A percentile compares a stretch with the other conserved stretches of the same genome.
Evolutionary conservation across 2,329 filamentous ascomycete genomes (phyloP).

Genomic region (Pyrenophora tritici-repentis): DNA sequence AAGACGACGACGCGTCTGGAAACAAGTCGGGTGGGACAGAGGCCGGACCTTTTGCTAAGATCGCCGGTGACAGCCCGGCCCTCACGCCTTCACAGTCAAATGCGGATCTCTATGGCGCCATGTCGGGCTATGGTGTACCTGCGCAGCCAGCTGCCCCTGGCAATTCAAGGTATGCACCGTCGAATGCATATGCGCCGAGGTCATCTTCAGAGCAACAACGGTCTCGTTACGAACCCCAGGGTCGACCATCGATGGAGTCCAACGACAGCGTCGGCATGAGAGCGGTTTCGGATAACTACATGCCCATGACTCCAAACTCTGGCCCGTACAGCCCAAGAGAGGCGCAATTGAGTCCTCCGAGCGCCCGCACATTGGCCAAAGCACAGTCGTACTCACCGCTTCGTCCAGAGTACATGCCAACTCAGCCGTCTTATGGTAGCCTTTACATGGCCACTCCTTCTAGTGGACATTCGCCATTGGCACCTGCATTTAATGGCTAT

Average conservation of each 20-base stretch:
- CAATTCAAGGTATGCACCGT: conserved; percentile 49
- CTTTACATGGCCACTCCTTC: conserved; percentile 40
- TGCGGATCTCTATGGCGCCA: conserved; percentile 75
- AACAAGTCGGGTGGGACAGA: conserved; percentile 62
- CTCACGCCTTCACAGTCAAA: conserved; percentile 64
- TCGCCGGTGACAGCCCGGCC: conserved; percentile 66
- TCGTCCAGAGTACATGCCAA: conserved; percentile 30
- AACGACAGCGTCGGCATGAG: conserved; percentile 30
- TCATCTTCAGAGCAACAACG: conserved; percentile 58
- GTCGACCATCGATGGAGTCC: conserved; percentile 48
- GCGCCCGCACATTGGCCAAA: conserved; percentile 31
- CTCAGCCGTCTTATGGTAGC: conserved; percentile 33
- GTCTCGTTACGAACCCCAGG: conserved; percentile 54
- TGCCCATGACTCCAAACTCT: conserved; percentile 33
- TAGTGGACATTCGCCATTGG: conserved; percentile 23
- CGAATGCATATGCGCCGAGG: conserved; percentile 51
- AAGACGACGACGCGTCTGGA: conserved; percentile 72
- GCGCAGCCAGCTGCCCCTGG: conserved; percentile 27
- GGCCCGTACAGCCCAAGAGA: conserved; percentile 40
- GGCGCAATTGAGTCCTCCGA: conserved; percentile 37
- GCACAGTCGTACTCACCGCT: conserved; percentile 41
- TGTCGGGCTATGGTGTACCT: conserved; percentile 60
- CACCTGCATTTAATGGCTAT: conserved; percentile 34
- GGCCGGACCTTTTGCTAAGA: conserved; percentile 78
- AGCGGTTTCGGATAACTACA: conserved; percentile 39